These are phyloP conservation scores for Zygoascus meyerae DNA, from an alignment of 1,139 yeast species.

Conservation along the genomic window DNA sequence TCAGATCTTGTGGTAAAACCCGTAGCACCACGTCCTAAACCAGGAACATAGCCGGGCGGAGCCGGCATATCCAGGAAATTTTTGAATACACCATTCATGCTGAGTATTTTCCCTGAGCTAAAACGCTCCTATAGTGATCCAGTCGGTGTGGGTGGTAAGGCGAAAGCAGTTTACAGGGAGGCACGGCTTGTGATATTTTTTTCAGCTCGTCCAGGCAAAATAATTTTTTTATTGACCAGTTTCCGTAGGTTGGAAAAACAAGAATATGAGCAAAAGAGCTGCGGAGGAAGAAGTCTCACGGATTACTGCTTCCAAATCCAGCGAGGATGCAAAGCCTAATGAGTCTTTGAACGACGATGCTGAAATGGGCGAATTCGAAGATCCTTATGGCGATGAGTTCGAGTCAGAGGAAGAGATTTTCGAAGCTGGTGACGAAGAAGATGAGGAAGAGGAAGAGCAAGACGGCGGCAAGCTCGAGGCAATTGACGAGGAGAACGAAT, in stretches of 20 bases:
- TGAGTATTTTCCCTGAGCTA: not conserved
- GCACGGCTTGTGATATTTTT: not conserved
- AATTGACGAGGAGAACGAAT: conserved; percentile 36
- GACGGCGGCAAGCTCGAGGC: conserved; percentile 41
- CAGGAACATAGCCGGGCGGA: conserved; percentile 88
- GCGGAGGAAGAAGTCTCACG: too few relatives aligned
- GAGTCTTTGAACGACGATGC: conserved; percentile 34
- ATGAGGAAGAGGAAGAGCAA: conserved; percentile 35
- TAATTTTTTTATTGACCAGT: conserved; percentile 2
- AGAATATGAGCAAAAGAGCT: too few relatives aligned
- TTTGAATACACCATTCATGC: conserved; percentile 9
- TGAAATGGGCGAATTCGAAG: conserved; percentile 87
- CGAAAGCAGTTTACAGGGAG: not conserved
- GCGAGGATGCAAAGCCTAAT: conserved; percentile 27
- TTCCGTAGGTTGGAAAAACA: too few relatives aligned
- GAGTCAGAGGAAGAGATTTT: conserved; percentile 65
- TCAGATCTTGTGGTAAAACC: conserved; percentile 87
- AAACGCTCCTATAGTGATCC: too few relatives aligned
- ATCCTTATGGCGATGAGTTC: conserved; percentile 90
- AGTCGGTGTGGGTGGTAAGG: not conserved
- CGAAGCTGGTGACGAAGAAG: conserved; percentile 46
- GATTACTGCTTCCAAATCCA: conserved; percentile 29
- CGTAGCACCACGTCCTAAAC: conserved; percentile 91
- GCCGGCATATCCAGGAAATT: conserved; percentile 75
- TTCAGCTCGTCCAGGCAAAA: not conserved